Percentiles rank a stretch among this genome's conserved stretches.
phyloP scores from a whole-genome alignment of 768 basidiomycete species.

The Rhodotorula kratochvilovae region DNA sequence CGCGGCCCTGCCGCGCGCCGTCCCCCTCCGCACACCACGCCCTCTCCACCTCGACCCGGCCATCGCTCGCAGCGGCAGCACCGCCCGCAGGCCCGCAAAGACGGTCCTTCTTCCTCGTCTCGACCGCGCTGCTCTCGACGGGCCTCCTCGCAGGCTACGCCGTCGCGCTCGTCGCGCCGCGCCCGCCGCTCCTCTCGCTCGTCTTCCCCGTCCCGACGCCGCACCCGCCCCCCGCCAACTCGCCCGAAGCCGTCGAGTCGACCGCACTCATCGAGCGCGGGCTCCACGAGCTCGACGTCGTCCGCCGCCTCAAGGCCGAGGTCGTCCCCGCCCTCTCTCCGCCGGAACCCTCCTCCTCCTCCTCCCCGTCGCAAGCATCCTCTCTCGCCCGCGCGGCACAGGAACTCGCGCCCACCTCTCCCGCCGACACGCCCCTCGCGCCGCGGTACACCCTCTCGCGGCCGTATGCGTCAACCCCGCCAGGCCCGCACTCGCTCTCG shows the following conservation, averaged over 20 bases:
- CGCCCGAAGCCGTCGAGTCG: conserved; percentile 59
- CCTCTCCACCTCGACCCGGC: background rate
- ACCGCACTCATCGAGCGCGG: conserved; percentile 61
- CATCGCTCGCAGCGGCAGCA: background rate
- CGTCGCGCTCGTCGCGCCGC: conserved; percentile 53
- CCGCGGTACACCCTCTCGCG: conserved; percentile 67
- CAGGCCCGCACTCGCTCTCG: conserved; percentile 75
- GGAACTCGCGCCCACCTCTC: background rate
- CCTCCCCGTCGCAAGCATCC: conserved; percentile 12
- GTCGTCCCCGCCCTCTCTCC: conserved; percentile 34
- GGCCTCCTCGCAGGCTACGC: conserved; percentile 26
- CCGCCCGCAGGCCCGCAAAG: background rate
- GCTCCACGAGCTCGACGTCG: conserved; percentile 62
- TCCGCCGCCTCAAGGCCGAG: conserved; percentile 55
- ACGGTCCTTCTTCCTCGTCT: conserved; percentile 25
- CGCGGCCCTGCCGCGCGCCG: background rate
- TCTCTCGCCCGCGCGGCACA: conserved; percentile 50
- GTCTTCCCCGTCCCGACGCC: conserved; percentile 74
- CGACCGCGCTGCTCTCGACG: conserved; percentile 22
- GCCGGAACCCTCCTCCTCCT: background rate
- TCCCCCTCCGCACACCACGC: background rate
- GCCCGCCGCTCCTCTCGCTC: conserved; percentile 55
- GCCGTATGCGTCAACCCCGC: conserved; percentile 60
- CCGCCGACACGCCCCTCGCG: conserved; percentile 2
- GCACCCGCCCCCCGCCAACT: conserved; percentile 60